Percentiles rank a stretch among this genome's conserved stretches.
These are phyloP conservation scores for Starmerella stigmatis DNA, from an alignment of 805 yeast species.

Conservation along the genomic window DNA sequence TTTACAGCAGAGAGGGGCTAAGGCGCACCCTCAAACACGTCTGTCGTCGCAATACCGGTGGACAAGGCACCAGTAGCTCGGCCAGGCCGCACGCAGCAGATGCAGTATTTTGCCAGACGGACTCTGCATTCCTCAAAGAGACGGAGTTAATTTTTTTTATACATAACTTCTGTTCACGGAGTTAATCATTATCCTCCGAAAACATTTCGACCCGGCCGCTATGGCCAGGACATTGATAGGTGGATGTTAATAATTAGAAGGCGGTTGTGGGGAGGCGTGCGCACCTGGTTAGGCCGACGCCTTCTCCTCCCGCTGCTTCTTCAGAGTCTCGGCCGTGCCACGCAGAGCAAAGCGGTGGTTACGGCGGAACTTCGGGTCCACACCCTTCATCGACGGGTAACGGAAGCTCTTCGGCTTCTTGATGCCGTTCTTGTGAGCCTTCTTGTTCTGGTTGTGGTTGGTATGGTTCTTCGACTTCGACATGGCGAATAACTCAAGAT, in stretches of 20 bases:
- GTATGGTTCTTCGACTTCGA: constrained; percentile 99
- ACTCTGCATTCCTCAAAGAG: no score
- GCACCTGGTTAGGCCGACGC: constrained; percentile 34
- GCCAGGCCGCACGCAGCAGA: no score
- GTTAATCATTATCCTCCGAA: constrained; percentile 1
- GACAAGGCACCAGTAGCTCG: no score
- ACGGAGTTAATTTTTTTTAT: constrained; percentile 2
- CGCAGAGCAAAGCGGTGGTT: constrained; percentile 99
- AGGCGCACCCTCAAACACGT: no score
- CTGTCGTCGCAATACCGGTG: no score
- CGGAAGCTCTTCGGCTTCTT: constrained; percentile 97
- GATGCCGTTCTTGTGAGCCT: constrained; percentile 99
- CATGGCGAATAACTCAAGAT: constrained; percentile 42
- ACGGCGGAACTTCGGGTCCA: constrained; percentile 98
- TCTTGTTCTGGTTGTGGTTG: constrained; percentile 98
- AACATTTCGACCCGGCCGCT: neutral
- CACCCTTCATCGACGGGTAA: constrained; percentile 97
- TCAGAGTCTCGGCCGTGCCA: constrained; percentile 92
- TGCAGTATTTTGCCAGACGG: no score
- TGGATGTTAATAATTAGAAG: constrained; percentile 3
- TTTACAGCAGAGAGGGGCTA: no score
- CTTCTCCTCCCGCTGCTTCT: constrained; percentile 53
- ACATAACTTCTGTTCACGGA: constrained; percentile 4
- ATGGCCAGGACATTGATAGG: no score
- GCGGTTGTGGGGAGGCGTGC: neutral